A percentile compares a stretch with the other conserved stretches of the same genome.
Evolutionary conservation across 2,329 filamentous ascomycete genomes (phyloP).

Genomic region (Intubia oerlemansii): DNA sequence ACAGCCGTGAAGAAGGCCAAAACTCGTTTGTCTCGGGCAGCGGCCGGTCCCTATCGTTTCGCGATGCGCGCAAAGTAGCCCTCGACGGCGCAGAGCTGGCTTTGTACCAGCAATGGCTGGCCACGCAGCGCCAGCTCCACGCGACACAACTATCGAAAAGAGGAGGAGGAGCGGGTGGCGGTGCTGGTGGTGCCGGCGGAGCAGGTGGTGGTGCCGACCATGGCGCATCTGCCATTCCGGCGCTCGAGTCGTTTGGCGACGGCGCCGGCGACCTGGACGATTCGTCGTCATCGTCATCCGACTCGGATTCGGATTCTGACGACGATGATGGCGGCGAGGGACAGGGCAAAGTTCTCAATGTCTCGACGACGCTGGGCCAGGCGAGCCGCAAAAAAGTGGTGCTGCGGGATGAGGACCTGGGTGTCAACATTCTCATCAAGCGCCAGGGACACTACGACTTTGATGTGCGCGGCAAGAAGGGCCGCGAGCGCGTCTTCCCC

Average conservation of each 20-base stretch:
- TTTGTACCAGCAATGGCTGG: slow-evolving; percentile 81
- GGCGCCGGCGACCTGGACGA: slow-evolving; percentile 47
- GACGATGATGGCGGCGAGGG: slow-evolving; percentile 80
- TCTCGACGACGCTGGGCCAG: slow-evolving; percentile 68
- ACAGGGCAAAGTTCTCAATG: slow-evolving; percentile 78
- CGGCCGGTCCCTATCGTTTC: slow-evolving; percentile 38
- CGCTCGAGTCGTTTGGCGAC: neutral
- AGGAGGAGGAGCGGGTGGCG: slow-evolving; percentile 1
- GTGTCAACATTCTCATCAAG: slow-evolving; percentile 75
- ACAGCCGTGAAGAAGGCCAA: slow-evolving; percentile 29
- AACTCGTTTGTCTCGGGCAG: too few species aligned
- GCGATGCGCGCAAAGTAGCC: slow-evolving; percentile 37
- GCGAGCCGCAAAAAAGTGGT: slow-evolving; percentile 69
- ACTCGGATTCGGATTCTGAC: slow-evolving; percentile 65
- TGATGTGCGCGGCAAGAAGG: slow-evolving; percentile 77
- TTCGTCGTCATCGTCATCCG: slow-evolving; percentile 49
- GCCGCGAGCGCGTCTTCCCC: slow-evolving; percentile 81
- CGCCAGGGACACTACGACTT: slow-evolving; percentile 86
- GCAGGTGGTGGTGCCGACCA: neutral
- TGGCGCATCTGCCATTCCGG: neutral
- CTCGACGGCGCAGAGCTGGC: slow-evolving; percentile 56
- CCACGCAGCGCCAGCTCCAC: slow-evolving; percentile 70
- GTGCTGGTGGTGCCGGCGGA: neutral
- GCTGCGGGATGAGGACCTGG: slow-evolving; percentile 73
- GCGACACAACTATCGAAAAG: slow-evolving; percentile 49